Evolutionary conservation across 306 rosid genomes (phyloP), one percentile per base, ranked within the genome.

Genomic region (Gillenia trifoliata): DNA sequence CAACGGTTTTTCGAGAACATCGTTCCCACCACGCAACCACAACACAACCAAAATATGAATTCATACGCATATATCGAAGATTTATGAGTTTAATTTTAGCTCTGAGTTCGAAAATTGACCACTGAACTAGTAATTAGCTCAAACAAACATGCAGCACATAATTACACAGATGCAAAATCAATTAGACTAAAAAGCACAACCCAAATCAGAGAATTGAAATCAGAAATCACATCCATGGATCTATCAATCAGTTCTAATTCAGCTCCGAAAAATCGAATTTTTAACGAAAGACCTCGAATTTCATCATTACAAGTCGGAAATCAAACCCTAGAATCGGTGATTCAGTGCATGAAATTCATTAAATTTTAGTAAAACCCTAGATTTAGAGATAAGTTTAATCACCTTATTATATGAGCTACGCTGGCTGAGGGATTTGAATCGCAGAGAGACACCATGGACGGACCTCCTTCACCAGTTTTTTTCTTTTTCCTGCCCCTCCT

Each of bases 361-460:
- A 38, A 55, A 49, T 50, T 40, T n/a, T 3, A 60, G 66, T 13
- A 15, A 15, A 67, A 41, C 73, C 56, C 65, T 45, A 73, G 38
- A 55, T 38, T 52, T 54, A n/a, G 57, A 69, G 15, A 75, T 64
- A 33, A 45, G 56, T 38, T 64, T n/a, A 9, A 34, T 66, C 68
- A 72, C 77, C 78, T 72, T 36, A 57, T 23, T 25, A 57, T 23
- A 66, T 45, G 70, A 22, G 34, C 52, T n/a, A 22, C 34, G 43
- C 23, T 60, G 81, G 77, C 57, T 23, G 71, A 59, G 47, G 56
- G 72, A 38, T 72, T 76, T 71, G 81, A 81, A 72, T 72, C 81
- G 52, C 81, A 71, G 62, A 76, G 52, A 71, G 68, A 62, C 84
- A 72, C 85, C 85, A 76, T 76, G 81, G 60, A 66, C 75, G 47